Percentiles rank a stretch among this genome's conserved stretches.
Evolutionary conservation across 2,329 filamentous ascomycete species (phyloP).

Genomic region (Xylariaceae sp.): DNA sequence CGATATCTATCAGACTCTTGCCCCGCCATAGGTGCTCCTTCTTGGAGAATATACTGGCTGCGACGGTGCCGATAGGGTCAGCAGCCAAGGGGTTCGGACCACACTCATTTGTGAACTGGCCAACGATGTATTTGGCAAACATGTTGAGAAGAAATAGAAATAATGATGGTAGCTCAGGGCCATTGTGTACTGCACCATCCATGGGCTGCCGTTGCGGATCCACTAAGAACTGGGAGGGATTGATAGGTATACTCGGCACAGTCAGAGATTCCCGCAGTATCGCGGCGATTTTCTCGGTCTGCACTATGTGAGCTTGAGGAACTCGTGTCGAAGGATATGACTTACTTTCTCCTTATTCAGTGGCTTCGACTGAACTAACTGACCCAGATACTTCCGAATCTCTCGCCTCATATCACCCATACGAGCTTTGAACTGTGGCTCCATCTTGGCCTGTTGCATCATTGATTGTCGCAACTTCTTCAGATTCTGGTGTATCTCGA

Average conservation of each 20-base stretch:
- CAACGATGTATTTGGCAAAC: constrained; percentile 68
- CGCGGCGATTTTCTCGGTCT: constrained; percentile 44
- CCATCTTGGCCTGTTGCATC: constrained; percentile 49
- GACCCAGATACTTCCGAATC: constrained; percentile 67
- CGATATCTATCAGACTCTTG: constrained; percentile 70
- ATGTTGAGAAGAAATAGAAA: constrained; percentile 75
- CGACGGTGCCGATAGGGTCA: constrained; percentile 74
- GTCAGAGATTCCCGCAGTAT: constrained; percentile 52
- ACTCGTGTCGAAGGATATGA: constrained; percentile 7
- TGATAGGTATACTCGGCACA: constrained; percentile 49
- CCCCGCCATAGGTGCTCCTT: constrained; percentile 64
- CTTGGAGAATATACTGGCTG: constrained; percentile 69
- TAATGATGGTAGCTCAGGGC: constrained; percentile 55
- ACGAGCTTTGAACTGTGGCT: constrained; percentile 56
- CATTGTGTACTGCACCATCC: constrained; percentile 50
- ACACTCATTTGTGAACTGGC: constrained; percentile 65
- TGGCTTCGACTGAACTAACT: constrained; percentile 63
- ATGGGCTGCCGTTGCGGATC: constrained; percentile 39
- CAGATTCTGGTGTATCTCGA: constrained; percentile 62
- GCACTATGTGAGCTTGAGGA: constrained; percentile 21
- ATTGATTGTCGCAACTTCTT: constrained; percentile 53
- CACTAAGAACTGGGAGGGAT: constrained; percentile 52
- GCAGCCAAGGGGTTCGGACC: constrained; percentile 61
- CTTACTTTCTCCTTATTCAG: constrained; percentile 57
- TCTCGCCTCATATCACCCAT: constrained; percentile 69